phyloP scores from a whole-genome alignment of 2,329 filamentous ascomycete genomes.

The Colletotrichum viniferum region DNA sequence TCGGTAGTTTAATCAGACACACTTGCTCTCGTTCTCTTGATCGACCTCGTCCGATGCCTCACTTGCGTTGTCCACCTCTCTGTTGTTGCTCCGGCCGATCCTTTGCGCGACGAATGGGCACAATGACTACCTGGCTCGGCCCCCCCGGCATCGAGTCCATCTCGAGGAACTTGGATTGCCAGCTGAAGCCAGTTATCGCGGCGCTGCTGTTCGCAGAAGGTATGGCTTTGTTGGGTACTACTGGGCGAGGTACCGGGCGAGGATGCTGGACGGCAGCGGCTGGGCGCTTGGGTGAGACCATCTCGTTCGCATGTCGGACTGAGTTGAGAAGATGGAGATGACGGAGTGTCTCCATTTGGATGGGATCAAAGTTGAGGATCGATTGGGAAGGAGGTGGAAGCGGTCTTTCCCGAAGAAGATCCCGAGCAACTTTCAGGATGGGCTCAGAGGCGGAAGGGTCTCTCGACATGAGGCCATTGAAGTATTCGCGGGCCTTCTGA shows the following conservation, averaged over 20 bases:
- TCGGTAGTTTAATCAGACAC: background rate
- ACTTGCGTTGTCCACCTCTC: background rate
- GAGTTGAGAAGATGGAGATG: background rate
- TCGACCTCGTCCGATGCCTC: accelerated
- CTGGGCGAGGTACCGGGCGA: background rate
- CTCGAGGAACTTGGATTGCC: background rate
- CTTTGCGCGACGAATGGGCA: background rate
- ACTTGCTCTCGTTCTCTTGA: background rate
- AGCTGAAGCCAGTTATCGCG: background rate
- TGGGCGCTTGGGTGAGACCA: background rate
- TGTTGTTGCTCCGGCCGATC: background rate
- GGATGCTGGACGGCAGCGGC: background rate
- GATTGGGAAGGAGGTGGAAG: background rate
- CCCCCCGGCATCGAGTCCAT: background rate
- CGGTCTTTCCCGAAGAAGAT: background rate
- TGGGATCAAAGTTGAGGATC: background rate
- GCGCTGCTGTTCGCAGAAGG: background rate
- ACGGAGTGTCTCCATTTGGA: background rate
- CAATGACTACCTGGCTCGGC: accelerated
- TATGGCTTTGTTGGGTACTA: background rate
- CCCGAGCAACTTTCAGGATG: background rate
- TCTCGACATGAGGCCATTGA: background rate
- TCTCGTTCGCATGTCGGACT: background rate
- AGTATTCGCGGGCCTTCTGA: background rate
- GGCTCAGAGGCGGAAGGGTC: background rate